Base-by-base conservation (phyloP, 371 early-diverging fungal species). In the Syncephalastrum contaminatum region DNA sequence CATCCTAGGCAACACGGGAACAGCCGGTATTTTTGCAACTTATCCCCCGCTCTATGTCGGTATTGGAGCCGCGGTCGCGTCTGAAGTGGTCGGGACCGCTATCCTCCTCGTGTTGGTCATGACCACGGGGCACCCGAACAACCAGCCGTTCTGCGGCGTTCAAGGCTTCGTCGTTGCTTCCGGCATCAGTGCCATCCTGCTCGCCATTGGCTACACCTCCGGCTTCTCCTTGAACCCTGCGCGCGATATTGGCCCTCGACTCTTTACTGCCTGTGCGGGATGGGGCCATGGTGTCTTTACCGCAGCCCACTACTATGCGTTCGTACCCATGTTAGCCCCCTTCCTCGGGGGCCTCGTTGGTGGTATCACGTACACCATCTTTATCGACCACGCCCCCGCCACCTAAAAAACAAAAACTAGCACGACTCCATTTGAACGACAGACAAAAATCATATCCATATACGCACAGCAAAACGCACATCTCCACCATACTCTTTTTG, bases 151-250 rank as follows among this genome's bases (percentile, higher is more conserved):
- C 47, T 62, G 70, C 21, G 72, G 70, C 21, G 59, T 67, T 19
- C 82, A 82, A 59, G 91, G 90, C 15, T 64, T 88, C 24, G 72
- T 85, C 56, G 72, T 94, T 40, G 77, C 86, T 15, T 71, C 76
- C 43, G 84, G 83, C 51, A 70, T 84, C 60, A 58, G 63, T 20
- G 58, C 67, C 6, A 65, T 77, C 16, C 53, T 61, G 5, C 51
- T 72, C 0, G 73, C 87, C 42, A 70, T 87, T 47, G 87, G 86
- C 16, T 87, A 84, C 77, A 80, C 83, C 48, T 89, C 91, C 22
- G 90, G 90, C 7, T 89, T 86, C 48, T 89, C 88, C 16, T 69
- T 95, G 48, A 95, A 95, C 69, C 93, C 92, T 44, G 94, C 95
- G 15, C 86, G 94, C 62, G 95, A 95, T 75, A 66, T 95, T 62